Percentiles rank a stretch among this genome's conserved stretches.
These are phyloP conservation scores for Glycyrrhiza uralensis DNA, from an alignment of 306 rosid genomes.

Conservation along the genomic window DNA sequence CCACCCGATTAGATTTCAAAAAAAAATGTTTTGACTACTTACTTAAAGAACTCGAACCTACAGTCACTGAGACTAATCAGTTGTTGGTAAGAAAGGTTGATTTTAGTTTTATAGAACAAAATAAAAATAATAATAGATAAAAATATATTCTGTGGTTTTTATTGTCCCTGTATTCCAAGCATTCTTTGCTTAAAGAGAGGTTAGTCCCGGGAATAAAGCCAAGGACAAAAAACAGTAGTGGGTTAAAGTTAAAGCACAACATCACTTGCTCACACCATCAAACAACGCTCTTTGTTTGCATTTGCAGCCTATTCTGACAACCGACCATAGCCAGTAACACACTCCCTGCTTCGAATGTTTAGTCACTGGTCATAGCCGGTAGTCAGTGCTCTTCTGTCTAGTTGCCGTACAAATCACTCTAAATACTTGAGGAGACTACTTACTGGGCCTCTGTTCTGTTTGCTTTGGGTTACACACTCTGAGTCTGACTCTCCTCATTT, in stretches of 20 bases:
- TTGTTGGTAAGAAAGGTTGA: neutral
- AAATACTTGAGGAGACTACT: neutral
- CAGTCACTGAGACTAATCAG: too few relatives aligned
- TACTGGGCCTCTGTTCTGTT: neutral
- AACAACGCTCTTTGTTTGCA: too few relatives aligned
- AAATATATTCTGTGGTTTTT: constrained; percentile 23
- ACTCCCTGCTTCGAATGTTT: constrained; percentile 24
- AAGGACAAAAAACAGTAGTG: constrained; percentile 34
- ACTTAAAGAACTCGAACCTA: too few relatives aligned
- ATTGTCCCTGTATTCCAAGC: constrained; percentile 60
- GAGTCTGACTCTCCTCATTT: constrained; percentile 1
- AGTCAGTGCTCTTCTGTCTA: constrained; percentile 16
- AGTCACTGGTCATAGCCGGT: constrained; percentile 69
- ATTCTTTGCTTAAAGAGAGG: constrained; percentile 91
- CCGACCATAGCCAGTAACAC: constrained; percentile 45
- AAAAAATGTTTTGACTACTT: too few relatives aligned
- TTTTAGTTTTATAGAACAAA: neutral
- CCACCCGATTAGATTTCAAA: too few relatives aligned
- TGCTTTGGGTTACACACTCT: constrained; percentile 21
- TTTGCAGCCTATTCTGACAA: constrained; percentile 42
- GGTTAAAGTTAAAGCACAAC: constrained; percentile 53
- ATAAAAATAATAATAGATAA: too few relatives aligned
- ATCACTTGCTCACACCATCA: constrained; percentile 31
- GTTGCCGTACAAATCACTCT: constrained; percentile 31
- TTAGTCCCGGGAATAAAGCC: constrained; percentile 71